These are phyloP conservation scores for Aspergillus panamensis DNA, from an alignment of 495 filamentous ascomycete genomes.

Conservation along the genomic window DNA sequence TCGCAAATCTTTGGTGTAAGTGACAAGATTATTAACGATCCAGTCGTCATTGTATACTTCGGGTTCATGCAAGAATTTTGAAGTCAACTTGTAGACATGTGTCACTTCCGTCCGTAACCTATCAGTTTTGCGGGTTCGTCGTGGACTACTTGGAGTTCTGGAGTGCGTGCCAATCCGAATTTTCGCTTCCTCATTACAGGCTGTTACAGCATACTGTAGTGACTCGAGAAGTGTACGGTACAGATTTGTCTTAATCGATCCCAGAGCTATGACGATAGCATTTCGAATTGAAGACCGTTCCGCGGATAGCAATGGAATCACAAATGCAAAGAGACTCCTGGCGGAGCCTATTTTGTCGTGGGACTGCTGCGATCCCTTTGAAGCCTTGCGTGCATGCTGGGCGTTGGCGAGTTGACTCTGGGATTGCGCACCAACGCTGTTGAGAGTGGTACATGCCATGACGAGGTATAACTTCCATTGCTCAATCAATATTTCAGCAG, in stretches of 20 bases:
- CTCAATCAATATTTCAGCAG: constrained; percentile 85
- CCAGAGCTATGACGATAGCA: constrained; percentile 87
- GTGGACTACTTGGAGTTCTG: constrained; percentile 70
- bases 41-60: constrained; percentile 86
- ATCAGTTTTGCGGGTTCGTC: constrained; percentile 75
- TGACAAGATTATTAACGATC: constrained; percentile 84
- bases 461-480: constrained; percentile 99
- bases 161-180: constrained; percentile 72
- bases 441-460: constrained; percentile 94
- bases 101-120: constrained; percentile 89
- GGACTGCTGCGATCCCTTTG: constrained; percentile 63
- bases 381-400: constrained; percentile 83
- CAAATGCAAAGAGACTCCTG: constrained; percentile 78
- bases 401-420: constrained; percentile 54
- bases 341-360: constrained; percentile 86
- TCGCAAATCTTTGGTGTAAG: constrained; percentile 87
- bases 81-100: constrained; percentile 90
- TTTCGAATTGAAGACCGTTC: constrained; percentile 74
- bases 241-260: constrained; percentile 93
- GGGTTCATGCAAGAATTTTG: constrained; percentile 77
- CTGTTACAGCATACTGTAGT: constrained; percentile 74
- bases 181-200: constrained; percentile 84
- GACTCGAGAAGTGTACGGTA: constrained; percentile 90
- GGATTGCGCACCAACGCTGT: constrained; percentile 69
- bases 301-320: constrained; percentile 81